A percentile compares a stretch with the other conserved stretches of the same genome.
phyloP scores from a whole-genome alignment of 495 filamentous ascomycete species.

The Copromyces sp. region DNA sequence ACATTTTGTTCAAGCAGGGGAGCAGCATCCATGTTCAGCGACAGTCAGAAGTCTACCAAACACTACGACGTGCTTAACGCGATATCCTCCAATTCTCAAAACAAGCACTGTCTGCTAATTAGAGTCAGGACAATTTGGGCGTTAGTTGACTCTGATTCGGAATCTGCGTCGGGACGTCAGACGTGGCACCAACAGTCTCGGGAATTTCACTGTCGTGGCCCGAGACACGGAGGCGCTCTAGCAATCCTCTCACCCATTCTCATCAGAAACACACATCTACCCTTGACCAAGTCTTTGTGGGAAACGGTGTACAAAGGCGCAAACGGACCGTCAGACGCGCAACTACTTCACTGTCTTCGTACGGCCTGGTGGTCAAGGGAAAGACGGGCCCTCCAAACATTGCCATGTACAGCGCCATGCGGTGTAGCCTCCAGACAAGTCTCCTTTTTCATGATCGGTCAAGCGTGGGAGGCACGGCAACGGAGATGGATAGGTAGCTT shows the following conservation, averaged over 20 bases:
- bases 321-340: neutral
- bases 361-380: neutral
- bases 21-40: neutral
- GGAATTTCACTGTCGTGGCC: neutral
- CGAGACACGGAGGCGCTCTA: neutral
- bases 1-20: neutral
- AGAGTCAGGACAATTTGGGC: neutral
- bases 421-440: neutral
- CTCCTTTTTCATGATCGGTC: neutral
- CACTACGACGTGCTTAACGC: neutral
- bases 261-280: neutral
- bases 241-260: neutral
- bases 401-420: neutral
- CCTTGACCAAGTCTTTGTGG: neutral
- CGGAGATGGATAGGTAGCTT: neutral
- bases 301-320: neutral
- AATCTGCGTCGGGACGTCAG: neutral
- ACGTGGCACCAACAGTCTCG: neutral
- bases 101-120: neutral
- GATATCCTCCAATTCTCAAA: neutral
- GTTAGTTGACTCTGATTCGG: neutral
- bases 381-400: neutral
- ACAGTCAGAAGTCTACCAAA: neutral
- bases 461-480: too few species aligned
- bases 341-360: neutral